Evolutionary conservation across 2,329 filamentous ascomycete genomes (phyloP), one percentile per base, ranked within the genome.

Genomic region (Colletotrichum lupini): DNA sequence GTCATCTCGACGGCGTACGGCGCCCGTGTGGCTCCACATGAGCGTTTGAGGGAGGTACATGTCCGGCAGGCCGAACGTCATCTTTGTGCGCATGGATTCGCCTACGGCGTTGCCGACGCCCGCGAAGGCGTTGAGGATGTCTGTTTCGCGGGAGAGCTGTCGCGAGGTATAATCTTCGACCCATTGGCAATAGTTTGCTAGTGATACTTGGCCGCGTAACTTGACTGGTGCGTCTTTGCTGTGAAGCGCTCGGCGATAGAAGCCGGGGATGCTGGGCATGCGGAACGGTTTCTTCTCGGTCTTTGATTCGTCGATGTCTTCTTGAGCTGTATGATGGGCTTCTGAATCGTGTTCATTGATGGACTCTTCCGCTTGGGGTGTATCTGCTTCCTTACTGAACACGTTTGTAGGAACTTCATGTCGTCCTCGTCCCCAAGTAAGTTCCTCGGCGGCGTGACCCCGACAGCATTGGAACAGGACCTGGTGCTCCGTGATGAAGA

Each of bases 101-200:
- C n/a, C 55, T 11, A 72, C 46, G 16, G 46, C 68, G 49, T 61
- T 68, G 28, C n/a, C 63, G 5, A 73, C 61, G 6, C 74, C 74
- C 5, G 61, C 64, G 61, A 75, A 75, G 3, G 74, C 74, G 16
- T 65, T 37, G 2, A 74, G 60, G 14, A 75, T 57, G 42, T 75
- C 74, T 1, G n/a, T 56, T 7, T 42, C 22, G 14, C 46, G 56
- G 9, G 65, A 74, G 22, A 75, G 65, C 49, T 70, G 42, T 5
- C 82, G 79, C 7, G 82, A 77, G 1, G 81, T 81, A 74, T 84
- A 81, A 74, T 84, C 82, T 65, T 84, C 81, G 1, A 83, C 81
- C 22, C 82, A 81, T 6, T 81, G 81, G 1, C 82, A 80, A 78
- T 84, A 84, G 74, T 84, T 82, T n/a, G 81, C 79, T 52, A 84